Conservation (phyloP, 83 land plant genomes). For the Isoetes engelmannii region DNA sequence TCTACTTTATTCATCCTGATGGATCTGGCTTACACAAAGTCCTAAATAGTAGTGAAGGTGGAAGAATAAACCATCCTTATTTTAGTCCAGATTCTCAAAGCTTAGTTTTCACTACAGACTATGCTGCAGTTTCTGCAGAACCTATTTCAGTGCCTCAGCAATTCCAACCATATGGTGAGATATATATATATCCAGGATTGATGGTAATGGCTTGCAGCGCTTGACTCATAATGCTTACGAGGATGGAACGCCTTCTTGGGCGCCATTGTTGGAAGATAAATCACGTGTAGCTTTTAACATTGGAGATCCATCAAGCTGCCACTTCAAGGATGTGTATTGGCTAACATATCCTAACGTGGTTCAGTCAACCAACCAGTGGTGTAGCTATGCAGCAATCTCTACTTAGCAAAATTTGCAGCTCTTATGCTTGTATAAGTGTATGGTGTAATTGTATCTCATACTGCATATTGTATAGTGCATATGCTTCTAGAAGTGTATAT, state of each 20-base stretch:
- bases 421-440: no score
- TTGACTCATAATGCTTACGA: slow-evolving; percentile 28
- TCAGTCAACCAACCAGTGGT: no score
- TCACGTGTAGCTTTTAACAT: slow-evolving; percentile 14
- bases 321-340: slow-evolving; percentile 21
- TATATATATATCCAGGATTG: slow-evolving; percentile 17
- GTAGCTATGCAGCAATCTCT: no score
- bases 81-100: slow-evolving; percentile 33
- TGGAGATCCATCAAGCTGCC: not conserved
- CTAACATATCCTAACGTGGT: not conserved
- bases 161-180: slow-evolving; percentile 33
- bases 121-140: slow-evolving; percentile 31
- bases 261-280: not conserved
- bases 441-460: no score
- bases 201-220: slow-evolving; percentile 22
- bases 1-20: slow-evolving; percentile 30
- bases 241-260: slow-evolving; percentile 35
- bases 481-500: no score
- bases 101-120: slow-evolving; percentile 23
- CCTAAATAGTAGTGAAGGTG: slow-evolving; percentile 8
- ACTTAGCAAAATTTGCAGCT: no score
- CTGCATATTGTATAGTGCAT: no score
- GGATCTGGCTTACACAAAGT: slow-evolving; percentile 30
- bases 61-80: slow-evolving; percentile 20
- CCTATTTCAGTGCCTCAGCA: slow-evolving; percentile 31